Evolutionary conservation across 345 rosid species (phyloP), one percentile per base, ranked within the genome.

Genomic region (Eucalyptus polybractea): DNA sequence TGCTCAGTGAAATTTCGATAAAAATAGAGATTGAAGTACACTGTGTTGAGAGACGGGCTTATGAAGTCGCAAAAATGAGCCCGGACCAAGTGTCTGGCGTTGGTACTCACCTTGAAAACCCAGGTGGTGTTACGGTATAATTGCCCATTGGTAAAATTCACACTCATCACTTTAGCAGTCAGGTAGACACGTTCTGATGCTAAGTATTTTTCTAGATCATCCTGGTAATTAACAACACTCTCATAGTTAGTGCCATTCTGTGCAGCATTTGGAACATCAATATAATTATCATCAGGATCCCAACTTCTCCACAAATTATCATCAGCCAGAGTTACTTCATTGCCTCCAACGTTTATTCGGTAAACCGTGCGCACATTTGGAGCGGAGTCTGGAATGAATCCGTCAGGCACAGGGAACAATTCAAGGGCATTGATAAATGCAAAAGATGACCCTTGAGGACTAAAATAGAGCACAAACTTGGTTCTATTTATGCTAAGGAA

Each of bases 361-460:
- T 94, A 85, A 62, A 91, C 31, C 37, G 91, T 91, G 67, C 86
- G 92, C 60, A 93, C 51, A 31, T n/a, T 88, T 44, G 44, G 25
- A 27, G 86, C 72, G 6, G 50, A 22, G 56, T 89, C 86, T 7
- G 86, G 69, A 60, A 92, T 87, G 67, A 94, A 91, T 60, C 92
- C 88, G 4, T 87, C 85, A 29, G 92, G 94, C 29, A 90, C 92
- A 29, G 49, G 91, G 89, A 97, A 95, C 86, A 94, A 91, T 89
- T 96, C 97, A 6, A 96, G 92, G 87, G 98, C 99, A 76, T 94
- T 97, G 50, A 95, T 87, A 87, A 96, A 90, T 7, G 98, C 94
- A 2, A 95, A 88, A 49, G 96, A 95, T 7, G 92, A 88, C 9
- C 5, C 90, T 33, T 50, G 45, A 8, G 97, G 98, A 7, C 14